A percentile compares a stretch with the other conserved stretches of the same genome.
phyloP scores from a whole-genome alignment of 441 rosid genomes.

The Populus hybrid region DNA sequence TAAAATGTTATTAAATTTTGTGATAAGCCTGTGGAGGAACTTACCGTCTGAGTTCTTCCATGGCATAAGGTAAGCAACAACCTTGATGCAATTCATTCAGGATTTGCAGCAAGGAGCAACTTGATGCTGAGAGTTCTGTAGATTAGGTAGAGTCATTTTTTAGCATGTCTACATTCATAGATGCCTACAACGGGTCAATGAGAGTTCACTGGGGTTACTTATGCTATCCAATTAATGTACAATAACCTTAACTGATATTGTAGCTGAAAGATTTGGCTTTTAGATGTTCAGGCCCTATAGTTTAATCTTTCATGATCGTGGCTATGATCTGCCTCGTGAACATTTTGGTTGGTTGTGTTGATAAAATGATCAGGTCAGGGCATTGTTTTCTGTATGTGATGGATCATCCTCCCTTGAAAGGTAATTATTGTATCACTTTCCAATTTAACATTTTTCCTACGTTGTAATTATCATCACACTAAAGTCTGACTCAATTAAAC shows the following conservation, averaged over 20 bases:
- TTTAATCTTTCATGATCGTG: slow-evolving; percentile 28
- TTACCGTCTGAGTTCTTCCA: slow-evolving; percentile 28
- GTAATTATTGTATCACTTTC: slow-evolving; percentile 8
- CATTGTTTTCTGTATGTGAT: slow-evolving; percentile 10
- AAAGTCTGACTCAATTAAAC: neutral
- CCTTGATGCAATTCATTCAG: slow-evolving; percentile 32
- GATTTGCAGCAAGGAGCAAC: slow-evolving; percentile 39
- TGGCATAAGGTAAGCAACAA: slow-evolving; percentile 32
- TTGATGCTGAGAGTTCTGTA: slow-evolving; percentile 44
- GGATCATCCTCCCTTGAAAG: slow-evolving; percentile 24
- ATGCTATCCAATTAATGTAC: slow-evolving; percentile 48
- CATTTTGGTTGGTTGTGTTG: neutral
- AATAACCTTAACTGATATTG: slow-evolving; percentile 50
- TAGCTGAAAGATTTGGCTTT: slow-evolving; percentile 40
- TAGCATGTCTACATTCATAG: slow-evolving; percentile 45
- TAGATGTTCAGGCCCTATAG: slow-evolving; percentile 37
- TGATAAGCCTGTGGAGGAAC: slow-evolving; percentile 33
- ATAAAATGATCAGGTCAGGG: neutral
- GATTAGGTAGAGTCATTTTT: slow-evolving; percentile 69
- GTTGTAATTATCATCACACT: neutral
- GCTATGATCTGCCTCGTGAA: slow-evolving; percentile 2
- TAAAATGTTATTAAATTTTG: slow-evolving; percentile 49
- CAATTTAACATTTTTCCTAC: neutral
- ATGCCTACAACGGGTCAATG: slow-evolving; percentile 29
- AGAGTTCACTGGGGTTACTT: slow-evolving; percentile 35